phyloP scores from a whole-genome alignment of 2,329 filamentous ascomycete genomes.

The Orbilia quercus region DNA sequence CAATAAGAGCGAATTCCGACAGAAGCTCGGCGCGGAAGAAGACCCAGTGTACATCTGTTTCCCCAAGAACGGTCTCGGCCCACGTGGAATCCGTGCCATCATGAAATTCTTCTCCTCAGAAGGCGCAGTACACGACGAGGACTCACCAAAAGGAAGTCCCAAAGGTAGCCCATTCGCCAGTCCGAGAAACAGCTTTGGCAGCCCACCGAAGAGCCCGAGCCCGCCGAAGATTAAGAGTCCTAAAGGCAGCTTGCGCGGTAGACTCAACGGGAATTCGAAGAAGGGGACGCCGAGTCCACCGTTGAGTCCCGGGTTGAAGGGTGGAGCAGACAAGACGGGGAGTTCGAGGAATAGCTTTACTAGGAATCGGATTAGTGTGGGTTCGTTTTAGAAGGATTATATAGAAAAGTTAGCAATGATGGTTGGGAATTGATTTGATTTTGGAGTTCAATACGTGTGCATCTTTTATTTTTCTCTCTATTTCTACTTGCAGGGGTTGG shows the following conservation, averaged over 20 bases:
- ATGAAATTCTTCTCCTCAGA: slow-evolving; percentile 73
- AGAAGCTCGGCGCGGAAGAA: slow-evolving; percentile 86
- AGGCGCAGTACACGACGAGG: slow-evolving; percentile 41
- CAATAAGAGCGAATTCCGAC: slow-evolving; percentile 87
- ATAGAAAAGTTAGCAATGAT: slow-evolving; percentile 18
- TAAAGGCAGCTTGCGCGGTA: slow-evolving; percentile 35
- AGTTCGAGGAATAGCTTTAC: slow-evolving; percentile 48
- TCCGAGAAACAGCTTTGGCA: slow-evolving; percentile 46
- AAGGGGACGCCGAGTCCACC: slow-evolving; percentile 31
- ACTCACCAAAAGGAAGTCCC: slow-evolving; percentile 26
- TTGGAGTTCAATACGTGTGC: not conserved
- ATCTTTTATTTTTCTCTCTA: too few species aligned
- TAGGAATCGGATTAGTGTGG: slow-evolving; percentile 47
- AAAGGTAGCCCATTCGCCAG: slow-evolving; percentile 46
- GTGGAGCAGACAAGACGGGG: slow-evolving; percentile 19
- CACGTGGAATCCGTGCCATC: slow-evolving; percentile 84
- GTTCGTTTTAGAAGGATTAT: slow-evolving; percentile 15
- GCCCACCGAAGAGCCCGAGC: slow-evolving; percentile 43
- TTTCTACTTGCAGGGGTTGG: too few species aligned
- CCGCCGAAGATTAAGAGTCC: slow-evolving; percentile 53
- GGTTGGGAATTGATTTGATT: not conserved
- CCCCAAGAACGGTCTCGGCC: slow-evolving; percentile 83
- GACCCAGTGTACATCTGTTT: slow-evolving; percentile 92
- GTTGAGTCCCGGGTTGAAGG: slow-evolving; percentile 28
- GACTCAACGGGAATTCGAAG: slow-evolving; percentile 25